Evolutionary conservation across 768 basidiomycete species (phyloP).

Genomic region (Boletus tomentosulus): DNA sequence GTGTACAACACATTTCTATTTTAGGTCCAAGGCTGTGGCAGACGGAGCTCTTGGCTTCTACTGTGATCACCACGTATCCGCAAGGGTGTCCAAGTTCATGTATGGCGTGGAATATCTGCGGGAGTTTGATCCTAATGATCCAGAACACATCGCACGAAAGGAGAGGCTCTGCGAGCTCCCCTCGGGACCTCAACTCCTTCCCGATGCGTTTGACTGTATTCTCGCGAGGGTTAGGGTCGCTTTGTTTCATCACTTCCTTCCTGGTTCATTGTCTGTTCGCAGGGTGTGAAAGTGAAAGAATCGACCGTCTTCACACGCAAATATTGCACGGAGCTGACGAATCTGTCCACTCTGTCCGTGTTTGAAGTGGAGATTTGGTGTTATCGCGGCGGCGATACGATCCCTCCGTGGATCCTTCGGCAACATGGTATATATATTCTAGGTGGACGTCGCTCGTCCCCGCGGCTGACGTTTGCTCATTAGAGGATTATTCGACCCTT

Average conservation of each 20-base stretch:
- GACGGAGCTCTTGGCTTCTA: conserved; percentile 84
- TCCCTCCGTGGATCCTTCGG: conserved; percentile 73
- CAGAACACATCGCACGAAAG: conserved; percentile 60
- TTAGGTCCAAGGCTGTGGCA: conserved; percentile 81
- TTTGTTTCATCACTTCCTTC: background rate
- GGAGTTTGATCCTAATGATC: conserved; percentile 59
- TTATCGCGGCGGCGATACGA: conserved; percentile 65
- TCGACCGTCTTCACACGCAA: conserved; percentile 78
- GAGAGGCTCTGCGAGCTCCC: conserved; percentile 70
- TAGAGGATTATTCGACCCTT: conserved; percentile 70
- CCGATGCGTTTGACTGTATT: conserved; percentile 82
- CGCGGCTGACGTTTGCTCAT: conserved; percentile 1
- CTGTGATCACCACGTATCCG: conserved; percentile 79
- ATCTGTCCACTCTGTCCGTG: conserved; percentile 66
- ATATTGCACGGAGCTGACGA: conserved; percentile 79
- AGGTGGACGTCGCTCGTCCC: background rate
- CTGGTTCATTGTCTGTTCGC: conserved; percentile 8
- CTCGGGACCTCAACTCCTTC: conserved; percentile 71
- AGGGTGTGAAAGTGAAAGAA: conserved; percentile 76
- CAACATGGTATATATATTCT: conserved; percentile 33
- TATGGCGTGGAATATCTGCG: conserved; percentile 80
- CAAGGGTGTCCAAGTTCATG: conserved; percentile 75
- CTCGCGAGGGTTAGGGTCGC: conserved; percentile 52
- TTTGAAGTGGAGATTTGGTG: conserved; percentile 88
- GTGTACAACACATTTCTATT: conserved; percentile 5